Evolutionary conservation across 1,284 basidiomycete genomes (phyloP), one percentile per base, ranked within the genome.

Genomic region (Puccinia coronata): DNA sequence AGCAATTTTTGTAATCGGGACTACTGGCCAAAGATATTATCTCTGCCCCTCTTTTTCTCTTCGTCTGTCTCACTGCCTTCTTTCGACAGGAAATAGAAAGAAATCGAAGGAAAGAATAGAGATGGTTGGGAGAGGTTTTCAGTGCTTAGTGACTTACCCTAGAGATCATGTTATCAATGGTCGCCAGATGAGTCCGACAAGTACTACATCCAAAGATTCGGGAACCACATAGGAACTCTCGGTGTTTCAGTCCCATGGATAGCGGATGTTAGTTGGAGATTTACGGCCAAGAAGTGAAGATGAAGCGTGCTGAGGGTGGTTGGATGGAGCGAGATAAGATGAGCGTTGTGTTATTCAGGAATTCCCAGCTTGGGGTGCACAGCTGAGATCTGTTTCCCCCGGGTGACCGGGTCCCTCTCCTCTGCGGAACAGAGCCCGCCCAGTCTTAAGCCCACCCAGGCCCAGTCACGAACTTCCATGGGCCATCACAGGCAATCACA

Each of bases 151-250:
- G 59, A 87, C 92, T 84, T 85, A 95, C 95, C 87, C 92, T 90
- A 82, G 94, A 96, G 83, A 98, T 91, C 90, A 98, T 93, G 76
- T 91, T 92, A 86, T 97, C 94, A 79, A 93, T 92, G 14, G 95
- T 95, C 16, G 95, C 92, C 69, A 99, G 90, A 87, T 99, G 96
- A 31, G 96, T 98, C 86, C 90, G 92, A 90, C 96, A 99, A 77
- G 89, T 91, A 78, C 90, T 91, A 88, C 97, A 99, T 71, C 93
- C 93, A 85, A 95, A 98, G 85, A 98, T 92, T 84, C 93, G 91
- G 84, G 92, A 91, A 67, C 94, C 94, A 51, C 91, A 89, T 82
- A 98, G 91, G 87, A 95, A 97, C 83, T 92, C 91, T 85, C 93
- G 91, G 88, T 93, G 94, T 84, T 89, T 91, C 91, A 94, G 92